These are phyloP conservation scores for Cercospora sesami DNA, from an alignment of 2,329 filamentous ascomycete genomes.

Conservation along the genomic window DNA sequence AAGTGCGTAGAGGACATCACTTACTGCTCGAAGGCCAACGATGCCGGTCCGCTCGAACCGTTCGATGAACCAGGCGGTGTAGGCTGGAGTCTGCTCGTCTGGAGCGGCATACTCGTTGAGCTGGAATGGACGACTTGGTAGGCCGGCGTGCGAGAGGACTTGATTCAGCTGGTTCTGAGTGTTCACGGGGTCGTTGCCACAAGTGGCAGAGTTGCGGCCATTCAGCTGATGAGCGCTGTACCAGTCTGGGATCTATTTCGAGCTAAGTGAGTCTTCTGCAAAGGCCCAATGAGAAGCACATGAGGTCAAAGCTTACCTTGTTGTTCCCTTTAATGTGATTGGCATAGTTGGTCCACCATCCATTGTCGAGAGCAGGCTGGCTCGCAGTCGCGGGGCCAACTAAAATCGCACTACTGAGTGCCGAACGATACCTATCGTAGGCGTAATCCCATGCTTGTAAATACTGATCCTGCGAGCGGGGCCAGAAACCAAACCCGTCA, in stretches of 20 bases:
- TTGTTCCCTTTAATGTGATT: conserved; percentile 3
- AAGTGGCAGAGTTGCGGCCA: neutral
- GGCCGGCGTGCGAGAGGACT: neutral
- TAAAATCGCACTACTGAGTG: neutral
- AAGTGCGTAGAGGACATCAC: neutral
- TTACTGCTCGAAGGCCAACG: neutral
- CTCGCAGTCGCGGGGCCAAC: neutral
- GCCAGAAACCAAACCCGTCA: neutral
- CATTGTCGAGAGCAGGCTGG: neutral
- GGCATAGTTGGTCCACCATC: neutral
- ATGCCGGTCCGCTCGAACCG: neutral
- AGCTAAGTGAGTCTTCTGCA: neutral
- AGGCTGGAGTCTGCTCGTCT: neutral
- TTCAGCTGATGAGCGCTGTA: conserved; percentile 1
- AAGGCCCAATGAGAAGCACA: neutral
- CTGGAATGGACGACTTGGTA: neutral
- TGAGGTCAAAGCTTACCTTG: neutral
- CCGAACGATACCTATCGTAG: neutral
- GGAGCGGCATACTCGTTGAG: neutral
- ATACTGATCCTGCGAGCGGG: neutral
- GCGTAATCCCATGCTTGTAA: conserved; percentile 1
- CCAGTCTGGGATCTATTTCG: neutral
- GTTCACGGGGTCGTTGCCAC: conserved; percentile 4
- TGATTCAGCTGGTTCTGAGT: neutral
- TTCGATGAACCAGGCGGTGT: conserved; percentile 4